Conservation (phyloP, 2,329 filamentous ascomycete genomes). For the Sarocladiaceae sp. region DNA sequence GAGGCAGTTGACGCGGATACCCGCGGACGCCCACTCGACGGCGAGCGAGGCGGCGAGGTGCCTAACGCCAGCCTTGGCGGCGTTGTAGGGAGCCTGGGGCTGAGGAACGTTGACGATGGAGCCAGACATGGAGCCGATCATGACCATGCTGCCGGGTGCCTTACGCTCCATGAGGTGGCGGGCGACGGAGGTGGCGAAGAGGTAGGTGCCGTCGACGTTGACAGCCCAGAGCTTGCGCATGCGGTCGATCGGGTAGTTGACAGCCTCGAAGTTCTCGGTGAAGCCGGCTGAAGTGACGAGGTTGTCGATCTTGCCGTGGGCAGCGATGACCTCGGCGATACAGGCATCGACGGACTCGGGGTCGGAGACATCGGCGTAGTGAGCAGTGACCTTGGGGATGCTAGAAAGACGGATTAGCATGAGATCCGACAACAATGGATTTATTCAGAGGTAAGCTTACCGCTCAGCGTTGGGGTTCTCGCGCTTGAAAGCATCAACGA, state of each 20-base stretch:
- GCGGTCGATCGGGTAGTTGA: conserved; percentile 83
- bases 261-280: conserved; percentile 90
- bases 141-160: conserved; percentile 75
- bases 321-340: conserved; percentile 50
- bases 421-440: neutral
- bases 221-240: conserved; percentile 92
- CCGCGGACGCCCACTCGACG: conserved; percentile 85
- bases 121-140: conserved; percentile 94
- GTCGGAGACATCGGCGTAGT: conserved; percentile 81
- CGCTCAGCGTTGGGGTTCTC: conserved; percentile 71
- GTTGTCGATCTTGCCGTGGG: conserved; percentile 79
- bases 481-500: conserved; percentile 68
- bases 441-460: conserved; percentile 32
- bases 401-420: conserved; percentile 30
- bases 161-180: conserved; percentile 83
- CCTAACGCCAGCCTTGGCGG: conserved; percentile 83
- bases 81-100: conserved; percentile 90
- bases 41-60: conserved; percentile 83
- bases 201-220: conserved; percentile 87
- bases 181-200: conserved; percentile 78
- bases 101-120: conserved; percentile 93
- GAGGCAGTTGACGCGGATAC: conserved; percentile 92
- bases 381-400: conserved; percentile 77
- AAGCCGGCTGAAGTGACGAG: conserved; percentile 95
- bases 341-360: conserved; percentile 70